Evolutionary conservation across 768 basidiomycete species (phyloP).

Genomic region (Podaxis sp.): DNA sequence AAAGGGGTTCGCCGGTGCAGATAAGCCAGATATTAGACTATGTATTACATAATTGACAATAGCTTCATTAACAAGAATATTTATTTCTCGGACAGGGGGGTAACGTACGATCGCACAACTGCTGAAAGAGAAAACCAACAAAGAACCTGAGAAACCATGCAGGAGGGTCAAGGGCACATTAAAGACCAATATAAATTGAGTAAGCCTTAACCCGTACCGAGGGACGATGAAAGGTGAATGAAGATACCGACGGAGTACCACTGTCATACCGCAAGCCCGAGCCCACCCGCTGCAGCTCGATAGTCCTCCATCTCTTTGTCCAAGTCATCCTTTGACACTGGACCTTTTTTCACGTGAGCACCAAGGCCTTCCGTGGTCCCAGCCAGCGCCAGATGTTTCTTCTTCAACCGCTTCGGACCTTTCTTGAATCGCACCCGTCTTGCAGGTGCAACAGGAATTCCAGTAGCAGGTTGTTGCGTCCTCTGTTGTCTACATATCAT

Average conservation of each 20-base stretch:
- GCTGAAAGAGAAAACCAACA: conserved; percentile 9
- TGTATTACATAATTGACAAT: conserved; percentile 8
- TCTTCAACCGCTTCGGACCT: conserved; percentile 73
- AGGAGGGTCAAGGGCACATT: background rate
- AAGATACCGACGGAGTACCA: background rate
- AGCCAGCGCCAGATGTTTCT: conserved; percentile 26
- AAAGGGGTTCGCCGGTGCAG: too few relatives aligned
- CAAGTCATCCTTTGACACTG: conserved; percentile 53
- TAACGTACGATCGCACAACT: conserved; percentile 3
- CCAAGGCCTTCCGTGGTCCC: background rate
- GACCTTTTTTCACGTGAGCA: conserved; percentile 5
- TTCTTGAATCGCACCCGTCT: conserved; percentile 58
- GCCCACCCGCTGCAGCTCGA: conserved; percentile 40
- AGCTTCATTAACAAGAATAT: background rate
- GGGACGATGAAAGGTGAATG: background rate
- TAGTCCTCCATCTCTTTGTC: conserved; percentile 86
- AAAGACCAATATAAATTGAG: background rate
- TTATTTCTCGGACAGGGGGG: conserved; percentile 2
- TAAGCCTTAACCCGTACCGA: background rate
- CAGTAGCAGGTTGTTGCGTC: conserved; percentile 14
- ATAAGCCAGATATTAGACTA: background rate
- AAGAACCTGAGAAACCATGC: background rate
- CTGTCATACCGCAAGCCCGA: conserved; percentile 11
- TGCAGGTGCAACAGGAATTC: conserved; percentile 29
- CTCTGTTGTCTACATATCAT: conserved; percentile 13